These are phyloP conservation scores for Serendipita sp. DNA, from an alignment of 1,284 basidiomycete genomes.

Conservation along the genomic window DNA sequence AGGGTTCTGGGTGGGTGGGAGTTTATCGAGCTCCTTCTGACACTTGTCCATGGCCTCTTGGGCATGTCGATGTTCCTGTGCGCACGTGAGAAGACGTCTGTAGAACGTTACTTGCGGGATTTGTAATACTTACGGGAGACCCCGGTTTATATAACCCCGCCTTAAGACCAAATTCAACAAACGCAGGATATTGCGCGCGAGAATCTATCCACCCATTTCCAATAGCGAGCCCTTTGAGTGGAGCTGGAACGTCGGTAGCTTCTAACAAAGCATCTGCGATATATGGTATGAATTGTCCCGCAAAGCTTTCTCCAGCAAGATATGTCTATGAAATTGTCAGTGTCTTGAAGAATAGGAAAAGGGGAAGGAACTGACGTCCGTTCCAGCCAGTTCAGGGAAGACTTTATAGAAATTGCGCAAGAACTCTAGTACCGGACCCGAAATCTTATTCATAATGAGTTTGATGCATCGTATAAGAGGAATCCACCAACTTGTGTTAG, in stretches of 20 bases:
- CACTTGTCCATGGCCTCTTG: conserved; percentile 57
- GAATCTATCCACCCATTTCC: conserved; percentile 98
- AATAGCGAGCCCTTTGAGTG: conserved; percentile 72
- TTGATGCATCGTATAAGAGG: neutral
- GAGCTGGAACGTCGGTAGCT: conserved; percentile 38
- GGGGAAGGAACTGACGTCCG: conserved; percentile 54
- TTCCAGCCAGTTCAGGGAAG: conserved; percentile 74
- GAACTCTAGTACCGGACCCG: conserved; percentile 72
- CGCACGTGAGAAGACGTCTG: neutral
- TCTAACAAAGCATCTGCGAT: conserved; percentile 74
- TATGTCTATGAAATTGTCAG: conserved; percentile 49
- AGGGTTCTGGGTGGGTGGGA: conserved; percentile 34
- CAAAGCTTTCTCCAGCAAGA: conserved; percentile 84
- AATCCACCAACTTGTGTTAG: conserved; percentile 43
- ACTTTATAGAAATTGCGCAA: conserved; percentile 75
- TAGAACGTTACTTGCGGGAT: neutral
- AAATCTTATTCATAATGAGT: conserved; percentile 37
- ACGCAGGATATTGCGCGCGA: conserved; percentile 76
- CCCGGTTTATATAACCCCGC: conserved; percentile 65
- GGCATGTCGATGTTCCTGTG: conserved; percentile 46
- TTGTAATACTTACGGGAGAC: conserved; percentile 38
- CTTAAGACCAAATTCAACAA: conserved; percentile 75
- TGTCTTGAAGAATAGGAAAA: conserved; percentile 9
- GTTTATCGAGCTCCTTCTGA: conserved; percentile 35
- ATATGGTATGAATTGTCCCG: conserved; percentile 98